Conservation (phyloP, 768 basidiomycete genomes). For the Zangia roseola region DNA sequence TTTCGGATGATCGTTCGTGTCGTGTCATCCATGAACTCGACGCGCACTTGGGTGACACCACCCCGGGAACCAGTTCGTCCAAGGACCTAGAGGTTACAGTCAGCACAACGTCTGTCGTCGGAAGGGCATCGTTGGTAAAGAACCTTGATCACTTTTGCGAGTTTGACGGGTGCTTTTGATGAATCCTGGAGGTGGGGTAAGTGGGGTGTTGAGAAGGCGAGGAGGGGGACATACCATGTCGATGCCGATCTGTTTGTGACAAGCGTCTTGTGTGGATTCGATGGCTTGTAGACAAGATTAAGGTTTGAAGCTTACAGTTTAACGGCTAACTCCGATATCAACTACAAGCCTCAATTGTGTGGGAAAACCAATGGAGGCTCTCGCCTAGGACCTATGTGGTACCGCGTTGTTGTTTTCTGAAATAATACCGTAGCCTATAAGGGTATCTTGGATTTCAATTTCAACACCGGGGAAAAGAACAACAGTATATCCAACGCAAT, state of each 20-base stretch:
- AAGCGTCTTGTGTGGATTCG: conserved; percentile 11
- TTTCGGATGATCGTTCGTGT: conserved; percentile 96
- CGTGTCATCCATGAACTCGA: conserved; percentile 98
- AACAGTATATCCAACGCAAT: conserved; percentile 8
- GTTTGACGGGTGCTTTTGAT: conserved; percentile 91
- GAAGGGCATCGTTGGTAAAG: no score
- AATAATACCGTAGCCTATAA: not conserved
- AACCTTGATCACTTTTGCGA: conserved; percentile 97
- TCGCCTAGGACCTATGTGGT: no score
- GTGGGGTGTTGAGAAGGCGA: not conserved
- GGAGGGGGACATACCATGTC: conserved; percentile 23
- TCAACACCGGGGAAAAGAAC: not conserved
- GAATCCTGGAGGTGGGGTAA: conserved; percentile 52
- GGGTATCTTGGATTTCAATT: conserved; percentile 14
- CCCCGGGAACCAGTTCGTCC: conserved; percentile 98
- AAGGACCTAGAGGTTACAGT: conserved; percentile 64
- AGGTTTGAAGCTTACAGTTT: conserved; percentile 19
- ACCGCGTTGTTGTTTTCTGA: no score
- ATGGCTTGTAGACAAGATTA: conserved; percentile 18
- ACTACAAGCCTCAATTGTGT: no score
- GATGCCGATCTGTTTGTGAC: conserved; percentile 5
- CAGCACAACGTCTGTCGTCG: not conserved
- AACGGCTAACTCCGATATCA: conserved; percentile 15
- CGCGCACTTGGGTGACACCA: conserved; percentile 98
- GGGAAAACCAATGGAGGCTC: no score